Evolutionary conservation across 1,139 yeast genomes (phyloP).

Genomic region (Candida sp.): DNA sequence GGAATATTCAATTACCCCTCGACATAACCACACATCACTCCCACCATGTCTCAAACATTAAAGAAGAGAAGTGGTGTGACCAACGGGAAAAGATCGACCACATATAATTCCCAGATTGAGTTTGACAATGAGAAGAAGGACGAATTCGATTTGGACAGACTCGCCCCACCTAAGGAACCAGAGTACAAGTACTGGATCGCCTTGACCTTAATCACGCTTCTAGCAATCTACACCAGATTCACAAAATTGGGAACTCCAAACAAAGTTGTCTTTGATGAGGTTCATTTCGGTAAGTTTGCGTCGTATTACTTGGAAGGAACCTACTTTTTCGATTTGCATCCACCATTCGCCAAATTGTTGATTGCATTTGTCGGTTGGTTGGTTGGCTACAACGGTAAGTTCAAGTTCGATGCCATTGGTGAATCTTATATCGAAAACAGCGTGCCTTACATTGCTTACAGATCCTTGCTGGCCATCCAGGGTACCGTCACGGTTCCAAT

Average conservation of each 20-base stretch:
- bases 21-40: not conserved
- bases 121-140: slow-evolving; percentile 6
- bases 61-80: slow-evolving; percentile 28
- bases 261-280: slow-evolving; percentile 97
- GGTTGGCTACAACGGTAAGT: slow-evolving; percentile 86
- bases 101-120: slow-evolving; percentile 5
- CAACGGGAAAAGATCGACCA: slow-evolving; percentile 15
- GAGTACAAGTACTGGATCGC: slow-evolving; percentile 45
- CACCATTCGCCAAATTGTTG: slow-evolving; percentile 94
- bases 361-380: slow-evolving; percentile 92
- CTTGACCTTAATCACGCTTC: slow-evolving; percentile 53
- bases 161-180: slow-evolving; percentile 24
- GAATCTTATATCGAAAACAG: slow-evolving; percentile 74
- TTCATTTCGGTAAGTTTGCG: slow-evolving; percentile 96
- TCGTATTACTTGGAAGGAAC: slow-evolving; percentile 83
- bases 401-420: slow-evolving; percentile 92
- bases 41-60: slow-evolving; percentile 13
- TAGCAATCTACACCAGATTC: slow-evolving; percentile 78
- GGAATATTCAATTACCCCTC: not conserved
- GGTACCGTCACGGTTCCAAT: slow-evolving; percentile 87
- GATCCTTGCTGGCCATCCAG: slow-evolving; percentile 79
- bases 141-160: slow-evolving; percentile 5
- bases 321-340: slow-evolving; percentile 95
- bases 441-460: slow-evolving; percentile 90
- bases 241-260: slow-evolving; percentile 71